phyloP scores from a whole-genome alignment of 2,329 filamentous ascomycete species.

The Pseudogymnoascus sp. region DNA sequence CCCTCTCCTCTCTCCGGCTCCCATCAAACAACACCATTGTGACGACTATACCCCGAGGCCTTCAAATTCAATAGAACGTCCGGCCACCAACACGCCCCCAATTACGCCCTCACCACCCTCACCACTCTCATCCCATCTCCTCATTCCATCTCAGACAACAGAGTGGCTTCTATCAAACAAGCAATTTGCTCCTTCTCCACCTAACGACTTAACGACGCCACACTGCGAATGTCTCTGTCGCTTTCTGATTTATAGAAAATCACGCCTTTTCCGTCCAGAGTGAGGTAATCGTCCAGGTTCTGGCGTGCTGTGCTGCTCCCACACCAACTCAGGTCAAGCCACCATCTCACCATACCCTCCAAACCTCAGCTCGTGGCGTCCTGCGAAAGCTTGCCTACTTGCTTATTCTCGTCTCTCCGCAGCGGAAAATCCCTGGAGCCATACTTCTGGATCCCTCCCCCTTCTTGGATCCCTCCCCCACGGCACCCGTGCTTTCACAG shows the following conservation, averaged over 20 bases:
- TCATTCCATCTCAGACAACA: background rate
- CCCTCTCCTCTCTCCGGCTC: background rate
- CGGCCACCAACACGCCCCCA: background rate
- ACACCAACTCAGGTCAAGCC: background rate
- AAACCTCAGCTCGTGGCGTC: background rate
- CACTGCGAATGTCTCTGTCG: constrained; percentile 8
- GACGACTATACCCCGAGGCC: background rate
- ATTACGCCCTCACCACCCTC: background rate
- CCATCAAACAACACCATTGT: background rate
- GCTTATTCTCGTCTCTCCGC: constrained; percentile 2
- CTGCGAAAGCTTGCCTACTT: constrained; percentile 2
- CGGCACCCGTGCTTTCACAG: constrained; percentile 4
- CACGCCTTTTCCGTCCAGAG: constrained; percentile 4
- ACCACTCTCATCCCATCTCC: background rate
- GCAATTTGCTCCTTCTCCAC: constrained; percentile 3
- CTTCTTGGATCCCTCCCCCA: background rate
- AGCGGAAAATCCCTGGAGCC: constrained; percentile 3
- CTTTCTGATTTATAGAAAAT: constrained; percentile 10
- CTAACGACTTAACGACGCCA: constrained; percentile 7
- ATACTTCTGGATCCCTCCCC: background rate
- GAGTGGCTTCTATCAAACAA: constrained; percentile 9
- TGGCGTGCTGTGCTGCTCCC: background rate
- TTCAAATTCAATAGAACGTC: background rate
- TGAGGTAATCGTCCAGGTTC: background rate
- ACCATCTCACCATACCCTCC: background rate